Base-by-base conservation (phyloP, 305 asterid species). In the Fraxinus velutina region DNA sequence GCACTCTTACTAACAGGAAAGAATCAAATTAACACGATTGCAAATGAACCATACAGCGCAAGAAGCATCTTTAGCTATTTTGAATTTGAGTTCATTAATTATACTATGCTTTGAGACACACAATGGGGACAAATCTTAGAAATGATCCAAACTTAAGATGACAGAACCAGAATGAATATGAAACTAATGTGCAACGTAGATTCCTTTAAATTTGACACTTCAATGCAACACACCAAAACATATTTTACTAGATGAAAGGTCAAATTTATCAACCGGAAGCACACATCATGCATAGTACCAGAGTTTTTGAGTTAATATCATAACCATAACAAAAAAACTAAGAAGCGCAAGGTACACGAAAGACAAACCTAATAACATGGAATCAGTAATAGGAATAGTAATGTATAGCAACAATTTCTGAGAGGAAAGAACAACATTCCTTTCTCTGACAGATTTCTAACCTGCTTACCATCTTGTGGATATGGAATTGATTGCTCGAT, bases 391-490 rank as follows among this genome's bases (percentile, higher is more conserved):
- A 62, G 15, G 1, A 24, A 42, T 42, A 12, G 52, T 12, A 42
- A 42, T 42, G 52, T 42, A 42, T 42, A 42, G 68, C 24, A 47
- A 22, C 71, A 70, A 64, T 37, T 86, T 76, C 36, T 50, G 52
- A 47, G n/a, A 34, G 68, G 75, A 73, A 75, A 73, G 33, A 76
- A 50, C 19, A 32, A 79, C 73, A 27, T 3, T 73, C 30, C 71
- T 72, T 70, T 57, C 60, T 30, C 62, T 22, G 32, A 73, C 50
- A 44, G 80, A 79, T 75, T 29, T 86, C 98, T 93, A 86, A 94
- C 99, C 97, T 93, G 99, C 93, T 96, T 96, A 87, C 99, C 98
- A 83, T 96, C 99, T 89, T 90, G 88, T 50, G 99, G 99, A 86
- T n/a, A 94, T 10, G 99, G 99, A 81, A 50, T 84, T 76, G 99